Conservation (phyloP, 371 early-diverging fungal genomes). For the Zancudomyces culisetae region DNA sequence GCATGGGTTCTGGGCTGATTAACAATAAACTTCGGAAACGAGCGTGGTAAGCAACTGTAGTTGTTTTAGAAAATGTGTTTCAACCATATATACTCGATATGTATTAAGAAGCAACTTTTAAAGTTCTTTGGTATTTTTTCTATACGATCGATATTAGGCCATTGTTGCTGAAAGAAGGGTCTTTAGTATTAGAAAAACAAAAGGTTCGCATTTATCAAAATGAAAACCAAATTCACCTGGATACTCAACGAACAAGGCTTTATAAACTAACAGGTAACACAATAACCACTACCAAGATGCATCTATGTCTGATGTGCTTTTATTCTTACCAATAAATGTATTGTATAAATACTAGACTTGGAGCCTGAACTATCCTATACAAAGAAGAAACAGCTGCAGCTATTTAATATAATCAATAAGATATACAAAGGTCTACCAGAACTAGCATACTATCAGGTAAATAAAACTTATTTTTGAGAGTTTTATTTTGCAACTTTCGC, state of each 20-base stretch:
- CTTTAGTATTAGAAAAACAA: background rate
- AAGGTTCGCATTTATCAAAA: conserved; percentile 7
- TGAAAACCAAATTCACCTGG: conserved; percentile 18
- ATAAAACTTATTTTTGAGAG: background rate
- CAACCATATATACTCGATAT: background rate
- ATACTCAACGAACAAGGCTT: conserved; percentile 11
- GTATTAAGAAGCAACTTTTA: background rate
- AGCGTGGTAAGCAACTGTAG: background rate
- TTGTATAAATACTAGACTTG: conserved; percentile 4
- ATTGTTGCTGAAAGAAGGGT: background rate
- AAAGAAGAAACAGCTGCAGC: conserved; percentile 11
- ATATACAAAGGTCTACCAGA: conserved; percentile 18
- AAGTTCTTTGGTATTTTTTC: background rate
- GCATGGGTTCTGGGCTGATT: background rate
- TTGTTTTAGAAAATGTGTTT: background rate
- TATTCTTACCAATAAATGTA: background rate
- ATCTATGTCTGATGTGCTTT: background rate
- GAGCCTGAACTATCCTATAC: conserved; percentile 5
- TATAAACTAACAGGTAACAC: conserved; percentile 1
- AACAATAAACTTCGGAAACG: background rate
- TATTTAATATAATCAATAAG: conserved; percentile 8
- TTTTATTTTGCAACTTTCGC: too few relatives aligned
- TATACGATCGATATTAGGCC: conserved; percentile 1
- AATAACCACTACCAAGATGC: background rate
- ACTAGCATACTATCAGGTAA: conserved; percentile 20